phyloP scores from a whole-genome alignment of 2,329 filamentous ascomycete species.

The Xylaria digitata region DNA sequence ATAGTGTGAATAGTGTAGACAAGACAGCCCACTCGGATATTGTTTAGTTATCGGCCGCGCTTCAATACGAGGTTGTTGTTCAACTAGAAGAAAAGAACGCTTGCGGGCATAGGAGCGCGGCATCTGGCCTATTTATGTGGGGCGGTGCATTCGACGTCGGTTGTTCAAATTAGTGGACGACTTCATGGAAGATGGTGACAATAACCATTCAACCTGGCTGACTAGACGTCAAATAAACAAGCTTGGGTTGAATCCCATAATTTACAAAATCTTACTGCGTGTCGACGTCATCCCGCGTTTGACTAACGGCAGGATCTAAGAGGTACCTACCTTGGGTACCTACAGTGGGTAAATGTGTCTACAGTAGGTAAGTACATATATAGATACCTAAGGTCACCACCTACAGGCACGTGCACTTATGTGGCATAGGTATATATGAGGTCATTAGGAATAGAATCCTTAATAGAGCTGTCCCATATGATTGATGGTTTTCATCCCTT shows the following conservation, averaged over 20 bases:
- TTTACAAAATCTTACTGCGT: neutral
- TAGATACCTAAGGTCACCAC: too few relatives aligned
- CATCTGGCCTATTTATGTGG: neutral
- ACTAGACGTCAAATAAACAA: neutral
- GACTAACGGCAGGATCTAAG: too few relatives aligned
- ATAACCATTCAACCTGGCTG: too few relatives aligned
- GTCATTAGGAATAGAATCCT: too few relatives aligned
- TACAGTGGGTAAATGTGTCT: too few relatives aligned
- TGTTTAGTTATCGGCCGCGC: neutral
- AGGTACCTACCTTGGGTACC: too few relatives aligned
- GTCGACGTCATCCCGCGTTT: constrained; percentile 18
- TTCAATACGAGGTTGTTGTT: neutral
- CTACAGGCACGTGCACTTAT: too few relatives aligned
- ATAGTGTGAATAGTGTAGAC: too few relatives aligned
- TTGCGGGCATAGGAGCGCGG: neutral
- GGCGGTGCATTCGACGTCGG: neutral
- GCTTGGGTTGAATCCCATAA: neutral
- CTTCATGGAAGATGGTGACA: neutral
- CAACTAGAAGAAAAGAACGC: neutral
- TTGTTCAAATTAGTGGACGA: neutral
- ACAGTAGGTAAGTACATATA: too few relatives aligned
- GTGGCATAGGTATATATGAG: too few relatives aligned
- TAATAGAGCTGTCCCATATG: too few relatives aligned
- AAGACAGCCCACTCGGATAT: neutral
- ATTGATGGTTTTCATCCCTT: too few relatives aligned